These are phyloP conservation scores for Cordyceps fumosorosea DNA, from an alignment of 2,329 filamentous ascomycete species.

Conservation along the genomic window DNA sequence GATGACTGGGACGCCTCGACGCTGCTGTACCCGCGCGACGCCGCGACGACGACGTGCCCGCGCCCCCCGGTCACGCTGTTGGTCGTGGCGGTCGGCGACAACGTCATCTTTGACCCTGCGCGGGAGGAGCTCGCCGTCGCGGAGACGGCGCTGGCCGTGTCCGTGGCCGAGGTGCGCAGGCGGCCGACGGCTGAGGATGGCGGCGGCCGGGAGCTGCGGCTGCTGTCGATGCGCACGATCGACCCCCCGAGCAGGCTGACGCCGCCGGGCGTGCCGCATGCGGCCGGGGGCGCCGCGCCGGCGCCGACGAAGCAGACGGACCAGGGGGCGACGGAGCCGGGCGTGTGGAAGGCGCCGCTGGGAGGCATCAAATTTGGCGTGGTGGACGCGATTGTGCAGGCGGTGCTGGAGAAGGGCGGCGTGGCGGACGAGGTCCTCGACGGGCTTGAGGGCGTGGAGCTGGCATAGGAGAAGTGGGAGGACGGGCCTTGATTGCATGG, in stretches of 20 bases:
- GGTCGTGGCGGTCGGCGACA: slow-evolving; percentile 77
- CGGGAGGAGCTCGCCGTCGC: slow-evolving; percentile 91
- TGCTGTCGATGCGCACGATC: slow-evolving; percentile 65
- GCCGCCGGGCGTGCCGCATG: slow-evolving; percentile 61
- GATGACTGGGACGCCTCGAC: slow-evolving; percentile 90
- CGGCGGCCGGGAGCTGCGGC: slow-evolving; percentile 43
- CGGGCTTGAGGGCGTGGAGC: slow-evolving; percentile 69
- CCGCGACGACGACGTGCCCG: slow-evolving; percentile 23
- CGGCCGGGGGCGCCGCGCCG: slow-evolving; percentile 34
- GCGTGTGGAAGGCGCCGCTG: slow-evolving; percentile 79
- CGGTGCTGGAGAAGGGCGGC: slow-evolving; percentile 68
- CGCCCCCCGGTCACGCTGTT: slow-evolving; percentile 85
- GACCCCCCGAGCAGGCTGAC: slow-evolving; percentile 70
- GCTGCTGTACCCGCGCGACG: slow-evolving; percentile 57
- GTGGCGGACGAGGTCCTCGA: slow-evolving; percentile 82
- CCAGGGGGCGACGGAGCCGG: slow-evolving; percentile 51
- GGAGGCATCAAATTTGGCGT: slow-evolving; percentile 75
- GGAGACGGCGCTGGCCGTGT: slow-evolving; percentile 81
- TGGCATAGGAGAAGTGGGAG: slow-evolving; percentile 38
- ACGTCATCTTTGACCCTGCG: slow-evolving; percentile 89
- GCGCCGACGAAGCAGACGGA: slow-evolving; percentile 26
- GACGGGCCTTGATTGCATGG: not conserved
- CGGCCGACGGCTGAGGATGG: slow-evolving; percentile 12
- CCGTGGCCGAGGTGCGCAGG: slow-evolving; percentile 49
- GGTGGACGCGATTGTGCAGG: slow-evolving; percentile 67